phyloP scores from a whole-genome alignment of 1,284 basidiomycete genomes.

The Sanghuangporus weigelae region DNA sequence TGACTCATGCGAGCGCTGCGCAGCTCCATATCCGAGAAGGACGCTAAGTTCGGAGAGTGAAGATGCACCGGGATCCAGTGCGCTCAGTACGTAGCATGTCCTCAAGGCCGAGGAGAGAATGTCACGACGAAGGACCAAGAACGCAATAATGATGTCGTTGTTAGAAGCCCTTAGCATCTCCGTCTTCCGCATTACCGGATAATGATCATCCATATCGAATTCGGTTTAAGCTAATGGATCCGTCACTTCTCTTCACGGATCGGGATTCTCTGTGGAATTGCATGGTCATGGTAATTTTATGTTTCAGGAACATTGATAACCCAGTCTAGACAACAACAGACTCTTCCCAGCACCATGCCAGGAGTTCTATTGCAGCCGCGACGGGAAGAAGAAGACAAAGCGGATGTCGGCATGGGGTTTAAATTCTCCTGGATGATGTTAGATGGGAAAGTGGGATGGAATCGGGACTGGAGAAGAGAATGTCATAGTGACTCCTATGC shows the following conservation, averaged over 20 bases:
- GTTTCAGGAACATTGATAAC: no score
- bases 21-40: neutral
- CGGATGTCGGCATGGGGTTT: no score
- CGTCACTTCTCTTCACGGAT: no score
- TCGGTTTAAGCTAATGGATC: no score
- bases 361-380: neutral
- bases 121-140: neutral
- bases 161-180: neutral
- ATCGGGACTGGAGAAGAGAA: neutral
- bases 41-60: neutral
- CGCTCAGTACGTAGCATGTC: no score
- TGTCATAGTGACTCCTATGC: neutral
- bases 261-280: no score
- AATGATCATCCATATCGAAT: no score
- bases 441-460: neutral
- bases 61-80: no score
- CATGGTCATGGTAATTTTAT: no score
- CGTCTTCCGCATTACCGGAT: neutral
- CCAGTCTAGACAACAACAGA: no score
- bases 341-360: neutral
- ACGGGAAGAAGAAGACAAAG: neutral
- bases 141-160: neutral
- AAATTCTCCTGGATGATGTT: neutral
- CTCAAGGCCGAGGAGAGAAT: neutral
- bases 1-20: neutral